Base-by-base conservation (phyloP, 106 monocot species). In the Xerophyta viscosa region DNA sequence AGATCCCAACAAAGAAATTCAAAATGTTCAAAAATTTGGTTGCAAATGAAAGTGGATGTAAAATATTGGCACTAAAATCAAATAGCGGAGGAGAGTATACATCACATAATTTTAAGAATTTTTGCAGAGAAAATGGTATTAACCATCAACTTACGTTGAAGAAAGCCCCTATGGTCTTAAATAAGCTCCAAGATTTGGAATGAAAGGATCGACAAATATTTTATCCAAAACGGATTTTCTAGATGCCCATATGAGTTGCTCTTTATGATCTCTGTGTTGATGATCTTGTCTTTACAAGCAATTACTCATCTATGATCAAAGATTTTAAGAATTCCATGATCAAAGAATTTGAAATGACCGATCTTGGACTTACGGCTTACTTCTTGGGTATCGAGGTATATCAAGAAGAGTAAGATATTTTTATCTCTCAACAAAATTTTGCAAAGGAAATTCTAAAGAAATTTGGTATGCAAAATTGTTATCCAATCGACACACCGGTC, bases 391-490 rank as follows among this genome's bases (percentile, higher is more conserved):
- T 19, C 25, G 6, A 39, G 41, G 57, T 25, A 24, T 11, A 13
- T 20, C 22, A 36, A 58, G 13, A 20, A 22, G 9, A 25, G 42
- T 29, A 4, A 45, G 24, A 30, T 20, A 65, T 65, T 50, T 42
- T 71, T 64, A 20, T 63, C 41, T 71, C 51, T 41, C 58, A 50
- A 60, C 26, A 43, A 24, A 67, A 49, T 48, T 60, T 44, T 29
- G 44, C 45, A 24, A 20, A 18, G 29, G 52, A 62, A 37, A 47
- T 62, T 48, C 49, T 70, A 8, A 22, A 62, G 10, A 63, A 23
- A 18, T 63, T 55, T 50, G 18, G 48, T 18, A 62, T 70, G 55
- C 41, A 39, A 24, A 36, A 56, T 56, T 62, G 70, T 14, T 55
- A 70, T 37, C 10, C 59, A 48, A 47, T 56, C 20, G 48, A 19